phyloP scores from a whole-genome alignment of 106 monocot genomes.

The Allium sativum region DNA sequence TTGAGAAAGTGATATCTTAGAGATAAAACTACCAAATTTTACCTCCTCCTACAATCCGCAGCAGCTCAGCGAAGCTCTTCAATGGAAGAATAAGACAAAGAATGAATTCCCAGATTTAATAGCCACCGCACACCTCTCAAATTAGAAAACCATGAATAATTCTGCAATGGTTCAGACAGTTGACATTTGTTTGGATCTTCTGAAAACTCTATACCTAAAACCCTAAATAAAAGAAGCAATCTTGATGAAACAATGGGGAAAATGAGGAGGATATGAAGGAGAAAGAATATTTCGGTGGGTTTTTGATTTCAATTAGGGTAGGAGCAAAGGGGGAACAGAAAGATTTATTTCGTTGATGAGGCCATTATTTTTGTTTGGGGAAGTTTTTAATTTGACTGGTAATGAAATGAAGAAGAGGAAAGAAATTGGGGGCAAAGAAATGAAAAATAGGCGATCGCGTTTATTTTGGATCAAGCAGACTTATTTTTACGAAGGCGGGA shows the following conservation, averaged over 20 bases:
- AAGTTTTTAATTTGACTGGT: too few species aligned
- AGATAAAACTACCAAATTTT: not conserved
- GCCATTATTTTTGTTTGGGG: too few species aligned
- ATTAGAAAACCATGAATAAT: slow-evolving; percentile 28
- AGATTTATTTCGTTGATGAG: too few species aligned
- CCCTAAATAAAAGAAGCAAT: not conserved
- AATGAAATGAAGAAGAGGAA: too few species aligned
- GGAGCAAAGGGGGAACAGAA: too few species aligned
- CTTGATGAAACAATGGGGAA: not conserved
- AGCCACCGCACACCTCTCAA: slow-evolving; percentile 78
- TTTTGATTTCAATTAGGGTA: too few species aligned
- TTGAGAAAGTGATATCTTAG: not conserved
- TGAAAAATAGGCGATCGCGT: too few species aligned
- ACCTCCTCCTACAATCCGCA: slow-evolving; percentile 84
- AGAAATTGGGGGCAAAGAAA: too few species aligned
- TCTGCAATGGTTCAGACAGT: slow-evolving; percentile 3
- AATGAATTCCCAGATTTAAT: slow-evolving; percentile 57
- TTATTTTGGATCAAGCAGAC: too few species aligned
- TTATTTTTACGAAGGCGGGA: too few species aligned
- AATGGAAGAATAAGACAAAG: slow-evolving; percentile 33
- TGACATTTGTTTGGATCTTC: slow-evolving; percentile 2
- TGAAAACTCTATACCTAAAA: slow-evolving; percentile 6
- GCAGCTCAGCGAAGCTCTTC: slow-evolving; percentile 69
- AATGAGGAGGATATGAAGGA: too few species aligned
- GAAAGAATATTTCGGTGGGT: too few species aligned